Evolutionary conservation across 805 yeast genomes (phyloP), one percentile per base, ranked within the genome.

Genomic region (Saccharomycopsis fodiens): DNA sequence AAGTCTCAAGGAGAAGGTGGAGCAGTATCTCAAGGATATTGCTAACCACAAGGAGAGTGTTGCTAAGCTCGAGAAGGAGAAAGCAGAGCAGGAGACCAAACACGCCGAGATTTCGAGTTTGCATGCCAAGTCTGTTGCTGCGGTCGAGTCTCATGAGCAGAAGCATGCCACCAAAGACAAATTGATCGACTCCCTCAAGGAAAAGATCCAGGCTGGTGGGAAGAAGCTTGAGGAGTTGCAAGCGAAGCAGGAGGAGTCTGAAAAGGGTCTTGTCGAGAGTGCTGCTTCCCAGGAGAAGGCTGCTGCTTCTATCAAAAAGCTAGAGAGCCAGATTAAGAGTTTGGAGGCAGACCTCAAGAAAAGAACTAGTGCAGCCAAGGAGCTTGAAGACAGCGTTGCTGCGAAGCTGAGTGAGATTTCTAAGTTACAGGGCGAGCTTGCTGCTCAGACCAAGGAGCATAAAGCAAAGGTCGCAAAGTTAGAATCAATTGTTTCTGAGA

Each of bases 271-370:
- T 19, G 21, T 15, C 37, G 12, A 34, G 8, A 13, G 13, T 13
- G n/a, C 13, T 13, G 32, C 13, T 13, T 16, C 37, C 8, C 40
- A 17, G 16, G 40, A 36, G 7, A 17, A 36, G 20, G 27, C 16
- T 10, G 22, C n/a, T 17, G 40, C 40, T 36, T 4, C 22, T 7
- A n/a, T 7, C n/a, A 21, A 22, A 7, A 29, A 36, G 16, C 8
- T 20, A n/a, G 8, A 16, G 25, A 38, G 47, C 29, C 16, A 7
- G 44, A 35, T 64, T 8, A 43, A 44, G 5, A 51, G 45, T 3
- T 53, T 67, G 43, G 55, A 50, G 10, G 45, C 52, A 15, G 52
- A 57, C 23, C 51, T 64, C 13, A 53, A 55, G 21, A 12, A 36
- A 16, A 13, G 20, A 17, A 15, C 13, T 17, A n/a, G 8, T 7